Conservation (phyloP, 108 stramenopile species). For the Discostella stelligeroides region DNA sequence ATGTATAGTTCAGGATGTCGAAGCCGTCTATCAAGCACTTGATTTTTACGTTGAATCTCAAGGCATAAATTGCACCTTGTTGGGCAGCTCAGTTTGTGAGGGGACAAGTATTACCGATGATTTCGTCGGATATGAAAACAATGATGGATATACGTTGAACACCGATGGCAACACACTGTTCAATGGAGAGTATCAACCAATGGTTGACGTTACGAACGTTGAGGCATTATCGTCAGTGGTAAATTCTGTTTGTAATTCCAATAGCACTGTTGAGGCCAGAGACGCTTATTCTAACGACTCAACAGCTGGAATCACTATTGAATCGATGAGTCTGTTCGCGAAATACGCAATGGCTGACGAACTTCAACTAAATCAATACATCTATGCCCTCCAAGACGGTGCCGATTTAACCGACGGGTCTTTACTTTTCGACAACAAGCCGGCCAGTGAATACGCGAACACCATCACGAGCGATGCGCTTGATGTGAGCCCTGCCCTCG, state of each 20-base stretch:
- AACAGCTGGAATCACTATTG: conserved; percentile 28
- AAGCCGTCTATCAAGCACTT: conserved; percentile 28
- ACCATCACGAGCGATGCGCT: conserved; percentile 66
- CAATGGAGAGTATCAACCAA: conserved; percentile 35
- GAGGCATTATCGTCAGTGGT: conserved; percentile 12
- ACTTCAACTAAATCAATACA: conserved; percentile 67
- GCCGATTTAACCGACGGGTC: conserved; percentile 53
- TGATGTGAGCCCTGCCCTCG: conserved; percentile 32
- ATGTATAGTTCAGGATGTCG: conserved; percentile 8
- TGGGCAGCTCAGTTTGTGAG: conserved; percentile 35
- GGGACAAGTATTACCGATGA: conserved; percentile 14
- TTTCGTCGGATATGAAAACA: conserved; percentile 7
- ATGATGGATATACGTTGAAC: conserved; percentile 17
- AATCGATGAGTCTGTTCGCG: conserved; percentile 39
- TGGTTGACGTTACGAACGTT: conserved; percentile 18
- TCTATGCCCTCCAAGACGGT: conserved; percentile 63
- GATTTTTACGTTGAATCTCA: conserved; percentile 19
- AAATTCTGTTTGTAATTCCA: conserved; percentile 26
- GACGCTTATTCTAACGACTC: conserved; percentile 11
- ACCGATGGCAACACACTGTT: conserved; percentile 24
- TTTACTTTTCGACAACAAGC: conserved; percentile 38
- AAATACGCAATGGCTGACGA: conserved; percentile 66
- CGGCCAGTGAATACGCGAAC: conserved; percentile 69
- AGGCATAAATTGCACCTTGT: conserved; percentile 37
- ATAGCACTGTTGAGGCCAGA: conserved; percentile 12